phyloP scores from a whole-genome alignment of 2,329 filamentous ascomycete genomes.

The Colletotrichum graminicola region DNA sequence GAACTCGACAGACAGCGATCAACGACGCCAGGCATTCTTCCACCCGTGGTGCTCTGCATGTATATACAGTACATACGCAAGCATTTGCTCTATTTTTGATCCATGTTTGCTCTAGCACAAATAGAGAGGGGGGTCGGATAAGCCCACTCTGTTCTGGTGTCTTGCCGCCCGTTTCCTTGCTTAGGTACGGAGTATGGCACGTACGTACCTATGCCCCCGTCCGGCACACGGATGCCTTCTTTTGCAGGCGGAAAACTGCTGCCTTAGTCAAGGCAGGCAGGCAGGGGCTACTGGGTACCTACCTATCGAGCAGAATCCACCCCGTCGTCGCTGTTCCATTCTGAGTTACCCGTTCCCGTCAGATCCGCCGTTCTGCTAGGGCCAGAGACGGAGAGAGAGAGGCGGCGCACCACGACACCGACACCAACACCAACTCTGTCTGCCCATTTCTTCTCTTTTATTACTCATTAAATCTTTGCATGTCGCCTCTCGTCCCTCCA shows the following conservation, averaged over 20 bases:
- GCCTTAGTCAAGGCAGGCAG: background rate
- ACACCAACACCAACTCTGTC: slow-evolving; percentile 27
- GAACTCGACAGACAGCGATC: slow-evolving; percentile 19
- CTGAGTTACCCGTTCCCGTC: slow-evolving; percentile 29
- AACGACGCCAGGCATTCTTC: slow-evolving; percentile 3
- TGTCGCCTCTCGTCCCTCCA: slow-evolving; percentile 40
- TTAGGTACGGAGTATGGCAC: background rate
- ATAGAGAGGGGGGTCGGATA: background rate
- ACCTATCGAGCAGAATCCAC: slow-evolving; percentile 3
- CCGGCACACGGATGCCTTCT: background rate
- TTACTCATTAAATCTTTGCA: slow-evolving; percentile 42
- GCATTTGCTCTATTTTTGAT: background rate
- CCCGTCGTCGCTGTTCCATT: slow-evolving; percentile 14
- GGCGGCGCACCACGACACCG: slow-evolving; percentile 20
- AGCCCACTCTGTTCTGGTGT: background rate
- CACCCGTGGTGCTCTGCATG: background rate
- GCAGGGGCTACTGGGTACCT: background rate
- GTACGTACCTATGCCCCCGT: background rate
- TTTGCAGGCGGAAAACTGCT: background rate
- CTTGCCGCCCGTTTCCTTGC: background rate
- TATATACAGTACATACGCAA: background rate
- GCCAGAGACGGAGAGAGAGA: slow-evolving; percentile 1
- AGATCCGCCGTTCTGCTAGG: slow-evolving; percentile 33
- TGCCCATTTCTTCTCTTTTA: slow-evolving; percentile 41
- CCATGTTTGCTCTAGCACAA: background rate